Evolutionary conservation across 371 early-diverging fungal genomes (phyloP).

Genomic region (Haplosporangium sp.): DNA sequence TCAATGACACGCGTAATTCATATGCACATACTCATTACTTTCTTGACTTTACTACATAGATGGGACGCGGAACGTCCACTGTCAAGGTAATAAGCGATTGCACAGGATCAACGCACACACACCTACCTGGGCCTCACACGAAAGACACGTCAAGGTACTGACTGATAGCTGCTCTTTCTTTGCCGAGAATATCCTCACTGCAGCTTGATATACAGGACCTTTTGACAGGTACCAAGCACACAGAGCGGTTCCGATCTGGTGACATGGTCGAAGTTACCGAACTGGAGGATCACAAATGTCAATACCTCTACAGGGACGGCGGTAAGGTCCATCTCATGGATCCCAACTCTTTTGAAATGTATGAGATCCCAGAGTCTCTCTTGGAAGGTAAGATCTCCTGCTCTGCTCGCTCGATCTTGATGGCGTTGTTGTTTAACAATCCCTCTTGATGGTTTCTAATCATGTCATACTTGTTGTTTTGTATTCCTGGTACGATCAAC

Average conservation of each 20-base stretch:
- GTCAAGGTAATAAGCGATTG: conserved; percentile 29
- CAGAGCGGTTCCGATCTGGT: conserved; percentile 73
- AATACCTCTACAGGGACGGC: conserved; percentile 77
- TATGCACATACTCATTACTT: background rate
- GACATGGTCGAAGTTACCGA: conserved; percentile 74
- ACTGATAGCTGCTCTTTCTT: too few relatives aligned
- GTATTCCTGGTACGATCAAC: too few relatives aligned
- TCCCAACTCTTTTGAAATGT: conserved; percentile 78
- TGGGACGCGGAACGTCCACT: conserved; percentile 54
- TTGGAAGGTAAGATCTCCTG: conserved; percentile 66
- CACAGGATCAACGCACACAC: background rate
- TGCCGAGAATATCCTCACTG: too few relatives aligned
- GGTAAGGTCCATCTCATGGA: conserved; percentile 74
- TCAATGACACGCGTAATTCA: background rate
- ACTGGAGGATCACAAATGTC: conserved; percentile 71
- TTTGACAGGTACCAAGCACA: conserved; percentile 61
- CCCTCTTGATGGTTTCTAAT: background rate
- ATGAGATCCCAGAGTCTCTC: conserved; percentile 63
- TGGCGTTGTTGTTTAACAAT: background rate
- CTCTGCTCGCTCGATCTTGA: background rate
- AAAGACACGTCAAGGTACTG: too few relatives aligned
- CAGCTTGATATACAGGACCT: conserved; percentile 77
- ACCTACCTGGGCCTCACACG: background rate
- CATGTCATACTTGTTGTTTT: background rate
- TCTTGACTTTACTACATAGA: conserved; percentile 15